Percentiles rank a stretch among this genome's conserved stretches.
Evolutionary conservation across 2,329 filamentous ascomycete species (phyloP).

Genomic region (Cephalotrichum gorgonifer): DNA sequence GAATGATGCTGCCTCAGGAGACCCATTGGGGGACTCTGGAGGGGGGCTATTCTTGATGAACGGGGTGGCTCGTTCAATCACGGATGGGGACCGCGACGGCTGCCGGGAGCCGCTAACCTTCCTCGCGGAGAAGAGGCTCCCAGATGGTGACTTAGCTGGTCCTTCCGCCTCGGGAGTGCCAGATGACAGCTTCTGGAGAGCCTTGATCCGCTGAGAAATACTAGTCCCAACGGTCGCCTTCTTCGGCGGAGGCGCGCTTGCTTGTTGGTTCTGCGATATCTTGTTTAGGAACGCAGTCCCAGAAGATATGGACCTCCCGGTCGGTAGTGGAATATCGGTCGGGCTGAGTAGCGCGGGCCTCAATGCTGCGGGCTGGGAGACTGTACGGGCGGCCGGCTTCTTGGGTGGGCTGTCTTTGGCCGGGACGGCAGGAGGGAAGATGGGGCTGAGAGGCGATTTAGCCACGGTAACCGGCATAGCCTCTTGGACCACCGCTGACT

Average conservation of each 20-base stretch:
- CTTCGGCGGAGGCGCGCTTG: slow-evolving; percentile 46
- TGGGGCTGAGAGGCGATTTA: slow-evolving; percentile 70
- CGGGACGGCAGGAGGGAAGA: slow-evolving; percentile 29
- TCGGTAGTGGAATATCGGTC: slow-evolving; percentile 29
- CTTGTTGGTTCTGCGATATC: slow-evolving; percentile 38
- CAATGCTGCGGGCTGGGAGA: slow-evolving; percentile 34
- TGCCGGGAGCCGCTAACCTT: slow-evolving; percentile 28
- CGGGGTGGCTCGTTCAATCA: slow-evolving; percentile 31
- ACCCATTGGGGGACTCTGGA: slow-evolving; percentile 32
- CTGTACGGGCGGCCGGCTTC: slow-evolving; percentile 30
- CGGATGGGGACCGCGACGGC: slow-evolving; percentile 31
- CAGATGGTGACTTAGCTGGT: slow-evolving; percentile 29
- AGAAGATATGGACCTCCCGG: slow-evolving; percentile 43
- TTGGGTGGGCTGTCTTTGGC: slow-evolving; percentile 11
- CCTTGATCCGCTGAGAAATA: slow-evolving; percentile 88
- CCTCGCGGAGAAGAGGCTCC: slow-evolving; percentile 50
- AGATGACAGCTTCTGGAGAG: slow-evolving; percentile 65
- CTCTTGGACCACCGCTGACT: slow-evolving; percentile 71
- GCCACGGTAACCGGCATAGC: slow-evolving; percentile 71
- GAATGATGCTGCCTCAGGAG: slow-evolving; percentile 28
- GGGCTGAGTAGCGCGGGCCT: slow-evolving; percentile 28
- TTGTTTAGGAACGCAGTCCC: slow-evolving; percentile 46
- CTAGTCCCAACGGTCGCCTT: slow-evolving; percentile 80
- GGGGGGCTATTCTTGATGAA: slow-evolving; percentile 23
- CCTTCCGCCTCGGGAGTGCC: background rate